Conservation (phyloP, 2,329 filamentous ascomycete species). For the Penicillium sp. region DNA sequence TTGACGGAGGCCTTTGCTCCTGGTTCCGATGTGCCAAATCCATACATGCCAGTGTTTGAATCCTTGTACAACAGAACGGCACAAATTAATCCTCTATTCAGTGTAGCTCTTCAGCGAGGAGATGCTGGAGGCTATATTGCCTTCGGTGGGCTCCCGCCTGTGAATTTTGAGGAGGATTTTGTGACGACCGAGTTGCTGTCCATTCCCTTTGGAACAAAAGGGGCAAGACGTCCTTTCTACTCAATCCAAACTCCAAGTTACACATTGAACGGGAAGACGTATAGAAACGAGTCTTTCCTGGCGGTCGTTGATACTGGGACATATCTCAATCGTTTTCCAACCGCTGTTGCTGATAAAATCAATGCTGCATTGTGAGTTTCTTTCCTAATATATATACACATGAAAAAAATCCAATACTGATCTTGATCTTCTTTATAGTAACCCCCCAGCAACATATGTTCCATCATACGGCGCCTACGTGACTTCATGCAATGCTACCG, state of each 20-base stretch:
- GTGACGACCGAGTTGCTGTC: not conserved
- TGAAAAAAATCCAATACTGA: not conserved
- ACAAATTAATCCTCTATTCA: not conserved
- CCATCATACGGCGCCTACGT: not conserved
- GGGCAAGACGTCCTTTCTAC: not conserved
- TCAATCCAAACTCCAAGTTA: not conserved
- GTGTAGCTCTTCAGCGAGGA: slow-evolving; percentile 1
- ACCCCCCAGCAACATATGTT: not conserved
- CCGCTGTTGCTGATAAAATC: slow-evolving; percentile 1
- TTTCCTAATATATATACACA: not conserved
- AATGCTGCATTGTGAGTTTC: slow-evolving; percentile 4
- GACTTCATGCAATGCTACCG: slow-evolving; percentile 1
- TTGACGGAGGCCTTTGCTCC: not conserved
- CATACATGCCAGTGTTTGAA: slow-evolving; percentile 1
- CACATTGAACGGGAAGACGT: not conserved
- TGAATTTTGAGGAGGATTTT: not conserved
- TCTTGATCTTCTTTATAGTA: not conserved
- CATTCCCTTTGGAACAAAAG: not conserved
- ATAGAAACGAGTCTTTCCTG: not conserved
- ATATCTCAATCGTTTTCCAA: slow-evolving; percentile 1
- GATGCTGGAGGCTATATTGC: not conserved
- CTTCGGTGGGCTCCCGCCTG: not conserved
- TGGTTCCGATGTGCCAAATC: not conserved
- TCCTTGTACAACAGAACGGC: not conserved
- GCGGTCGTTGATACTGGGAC: slow-evolving; percentile 1